Conservation (phyloP, 371 early-diverging fungal species). For the Apophysomyces sp. region DNA sequence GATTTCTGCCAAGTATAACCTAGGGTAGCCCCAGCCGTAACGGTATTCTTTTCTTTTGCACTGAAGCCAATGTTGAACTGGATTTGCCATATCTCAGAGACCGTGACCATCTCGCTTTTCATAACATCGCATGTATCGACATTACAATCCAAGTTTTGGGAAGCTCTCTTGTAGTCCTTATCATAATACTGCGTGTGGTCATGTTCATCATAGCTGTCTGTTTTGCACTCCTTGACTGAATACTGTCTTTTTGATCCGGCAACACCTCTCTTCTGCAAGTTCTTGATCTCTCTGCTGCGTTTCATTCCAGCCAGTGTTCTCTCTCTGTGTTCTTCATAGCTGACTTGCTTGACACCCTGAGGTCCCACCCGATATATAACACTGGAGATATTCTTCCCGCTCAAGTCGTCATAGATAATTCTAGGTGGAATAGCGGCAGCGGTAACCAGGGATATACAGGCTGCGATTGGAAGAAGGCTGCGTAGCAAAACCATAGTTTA, state of each 20-base stretch:
- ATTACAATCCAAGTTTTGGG: neutral
- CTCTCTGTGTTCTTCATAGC: neutral
- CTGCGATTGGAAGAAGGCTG: neutral
- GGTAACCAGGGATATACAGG: neutral
- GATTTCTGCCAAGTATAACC: neutral
- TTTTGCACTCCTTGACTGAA: neutral
- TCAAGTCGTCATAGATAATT: neutral
- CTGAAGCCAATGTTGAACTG: neutral
- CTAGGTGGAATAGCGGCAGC: neutral
- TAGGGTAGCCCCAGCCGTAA: neutral
- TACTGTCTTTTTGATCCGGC: neutral
- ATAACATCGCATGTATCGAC: neutral
- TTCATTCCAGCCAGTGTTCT: neutral
- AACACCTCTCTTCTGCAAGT: neutral
- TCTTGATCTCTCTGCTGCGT: neutral
- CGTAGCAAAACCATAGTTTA: neutral
- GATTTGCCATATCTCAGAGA: neutral
- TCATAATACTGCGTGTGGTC: neutral
- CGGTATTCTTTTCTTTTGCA: neutral
- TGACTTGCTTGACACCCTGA: neutral
- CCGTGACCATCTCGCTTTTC: neutral
- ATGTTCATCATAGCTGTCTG: neutral
- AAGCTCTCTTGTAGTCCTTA: neutral
- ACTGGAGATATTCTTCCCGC: neutral
- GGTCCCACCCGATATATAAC: neutral